Conservation (phyloP, 768 basidiomycete species). For the Lentinula lateritia region DNA sequence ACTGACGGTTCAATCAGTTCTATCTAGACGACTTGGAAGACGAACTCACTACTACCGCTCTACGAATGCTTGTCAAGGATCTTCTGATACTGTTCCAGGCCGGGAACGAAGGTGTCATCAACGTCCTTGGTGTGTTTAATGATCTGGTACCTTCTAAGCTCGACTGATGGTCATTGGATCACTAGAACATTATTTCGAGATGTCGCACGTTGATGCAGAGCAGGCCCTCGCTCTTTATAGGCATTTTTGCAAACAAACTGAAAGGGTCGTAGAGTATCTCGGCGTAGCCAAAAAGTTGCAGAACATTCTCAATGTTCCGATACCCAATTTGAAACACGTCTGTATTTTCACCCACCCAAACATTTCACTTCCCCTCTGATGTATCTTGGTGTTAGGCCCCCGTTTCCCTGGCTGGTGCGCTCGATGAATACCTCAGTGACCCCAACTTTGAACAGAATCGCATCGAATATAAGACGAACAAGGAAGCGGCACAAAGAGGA, state of each 20-base stretch:
- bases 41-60: slow-evolving; percentile 80
- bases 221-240: slow-evolving; percentile 86
- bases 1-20: slow-evolving; percentile 52
- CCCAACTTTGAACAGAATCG: slow-evolving; percentile 96
- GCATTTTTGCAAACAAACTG: slow-evolving; percentile 91
- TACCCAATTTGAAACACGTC: slow-evolving; percentile 91
- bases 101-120: slow-evolving; percentile 91
- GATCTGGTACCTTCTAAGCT: background rate
- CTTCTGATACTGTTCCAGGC: slow-evolving; percentile 93
- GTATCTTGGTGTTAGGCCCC: slow-evolving; percentile 58
- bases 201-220: slow-evolving; percentile 89
- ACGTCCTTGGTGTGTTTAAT: slow-evolving; percentile 58
- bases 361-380: background rate
- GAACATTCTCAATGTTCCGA: slow-evolving; percentile 87
- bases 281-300: slow-evolving; percentile 90
- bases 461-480: slow-evolving; percentile 84
- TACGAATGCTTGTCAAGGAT: slow-evolving; percentile 95
- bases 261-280: slow-evolving; percentile 88
- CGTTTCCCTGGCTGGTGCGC: slow-evolving; percentile 84
- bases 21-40: slow-evolving; percentile 93
- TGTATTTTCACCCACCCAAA: slow-evolving; percentile 17
- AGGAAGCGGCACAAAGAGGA: slow-evolving; percentile 51
- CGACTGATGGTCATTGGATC: slow-evolving; percentile 25
- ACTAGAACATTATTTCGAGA: slow-evolving; percentile 96
- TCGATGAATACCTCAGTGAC: slow-evolving; percentile 95